These are phyloP conservation scores for Rhododendron ferrugineum DNA, from an alignment of 148 eudicot species.

Conservation along the genomic window DNA sequence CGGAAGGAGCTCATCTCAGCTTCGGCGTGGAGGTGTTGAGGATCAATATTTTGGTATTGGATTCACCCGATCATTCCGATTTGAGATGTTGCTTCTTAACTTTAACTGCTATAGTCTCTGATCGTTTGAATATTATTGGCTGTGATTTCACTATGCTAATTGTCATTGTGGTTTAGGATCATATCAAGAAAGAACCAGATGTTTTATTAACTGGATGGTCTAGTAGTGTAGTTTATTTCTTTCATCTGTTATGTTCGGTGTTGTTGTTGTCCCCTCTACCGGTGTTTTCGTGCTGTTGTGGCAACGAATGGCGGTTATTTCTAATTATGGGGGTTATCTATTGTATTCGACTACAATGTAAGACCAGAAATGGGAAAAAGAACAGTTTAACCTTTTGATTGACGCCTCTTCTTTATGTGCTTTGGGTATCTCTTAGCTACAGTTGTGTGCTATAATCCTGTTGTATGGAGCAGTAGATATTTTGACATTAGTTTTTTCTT, in stretches of 20 bases:
- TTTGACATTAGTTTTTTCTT: not conserved
- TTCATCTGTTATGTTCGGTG: constrained; percentile 16
- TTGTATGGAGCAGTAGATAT: not conserved
- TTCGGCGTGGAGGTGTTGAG: constrained; percentile 86
- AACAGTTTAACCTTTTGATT: constrained; percentile 26
- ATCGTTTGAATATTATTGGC: constrained; percentile 11
- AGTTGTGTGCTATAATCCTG: not conserved
- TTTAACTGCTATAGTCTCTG: constrained; percentile 13
- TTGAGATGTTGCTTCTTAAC: constrained; percentile 14
- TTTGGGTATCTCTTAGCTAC: not conserved
- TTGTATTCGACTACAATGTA: constrained; percentile 21
- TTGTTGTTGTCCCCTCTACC: constrained; percentile 24
- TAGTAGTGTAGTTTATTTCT: constrained; percentile 21
- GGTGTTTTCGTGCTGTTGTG: constrained; percentile 22
- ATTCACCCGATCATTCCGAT: not conserved
- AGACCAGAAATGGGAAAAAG: constrained; percentile 20
- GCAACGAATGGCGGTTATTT: constrained; percentile 18
- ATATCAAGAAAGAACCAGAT: constrained; percentile 15
- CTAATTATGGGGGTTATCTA: constrained; percentile 17
- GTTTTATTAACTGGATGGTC: constrained; percentile 27
- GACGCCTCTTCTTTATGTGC: constrained; percentile 7
- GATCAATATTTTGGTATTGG: not conserved
- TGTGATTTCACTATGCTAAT: constrained; percentile 21
- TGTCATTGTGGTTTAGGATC: constrained; percentile 24
- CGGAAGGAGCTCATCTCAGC: constrained; percentile 77